A percentile compares a stretch with the other conserved stretches of the same genome.
Conservation (phyloP, 2,329 filamentous ascomycete species). For the Claviceps africana region DNA sequence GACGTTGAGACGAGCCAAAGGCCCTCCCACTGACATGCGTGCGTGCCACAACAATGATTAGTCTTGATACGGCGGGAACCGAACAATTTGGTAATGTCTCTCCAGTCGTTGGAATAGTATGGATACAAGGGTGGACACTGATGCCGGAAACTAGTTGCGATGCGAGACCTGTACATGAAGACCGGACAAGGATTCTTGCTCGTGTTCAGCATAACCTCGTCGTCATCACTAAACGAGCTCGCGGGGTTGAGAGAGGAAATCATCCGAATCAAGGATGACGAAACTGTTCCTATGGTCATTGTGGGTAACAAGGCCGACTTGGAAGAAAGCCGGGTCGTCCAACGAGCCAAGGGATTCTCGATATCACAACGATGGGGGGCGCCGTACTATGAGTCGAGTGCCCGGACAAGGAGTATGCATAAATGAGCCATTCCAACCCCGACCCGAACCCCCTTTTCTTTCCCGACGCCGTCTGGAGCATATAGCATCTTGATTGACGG, state of each 20-base stretch:
- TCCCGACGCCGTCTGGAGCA: no score
- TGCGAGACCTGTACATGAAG: conserved; percentile 83
- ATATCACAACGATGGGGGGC: conserved; percentile 80
- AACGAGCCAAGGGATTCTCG: conserved; percentile 65
- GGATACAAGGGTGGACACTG: neutral
- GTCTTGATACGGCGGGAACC: conserved; percentile 78
- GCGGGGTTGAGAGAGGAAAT: conserved; percentile 76
- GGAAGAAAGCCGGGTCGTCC: conserved; percentile 69
- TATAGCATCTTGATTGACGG: no score
- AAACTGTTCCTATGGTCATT: conserved; percentile 73
- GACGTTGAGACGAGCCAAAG: neutral
- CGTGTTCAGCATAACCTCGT: conserved; percentile 82
- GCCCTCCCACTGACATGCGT: conserved; percentile 11
- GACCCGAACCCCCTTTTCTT: no score
- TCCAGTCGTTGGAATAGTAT: neutral
- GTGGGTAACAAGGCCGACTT: conserved; percentile 87
- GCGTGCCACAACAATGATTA: conserved; percentile 18
- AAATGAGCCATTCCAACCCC: no score
- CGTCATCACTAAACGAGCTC: conserved; percentile 70
- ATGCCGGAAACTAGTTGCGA: conserved; percentile 31
- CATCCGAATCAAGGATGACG: conserved; percentile 79
- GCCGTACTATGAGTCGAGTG: conserved; percentile 84
- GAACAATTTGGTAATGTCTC: conserved; percentile 70
- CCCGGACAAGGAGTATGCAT: conserved; percentile 50
- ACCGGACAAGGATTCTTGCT: conserved; percentile 83